Base-by-base conservation (phyloP, 176 grass and related monocot genomes). In the Aegilops tauschii region DNA sequence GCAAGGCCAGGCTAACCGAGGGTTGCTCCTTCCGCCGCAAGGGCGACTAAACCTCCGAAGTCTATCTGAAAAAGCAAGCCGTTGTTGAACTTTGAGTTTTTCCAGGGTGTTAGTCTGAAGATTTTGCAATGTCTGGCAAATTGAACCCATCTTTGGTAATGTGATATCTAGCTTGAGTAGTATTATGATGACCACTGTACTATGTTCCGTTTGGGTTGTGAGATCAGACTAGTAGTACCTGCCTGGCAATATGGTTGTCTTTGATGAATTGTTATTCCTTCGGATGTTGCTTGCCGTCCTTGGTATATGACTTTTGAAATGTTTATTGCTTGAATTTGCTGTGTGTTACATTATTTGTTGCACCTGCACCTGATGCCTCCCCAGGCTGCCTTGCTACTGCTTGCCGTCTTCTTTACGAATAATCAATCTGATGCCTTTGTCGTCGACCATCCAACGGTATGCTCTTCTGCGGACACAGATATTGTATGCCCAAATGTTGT, bases 11-110 rank as follows among this genome's bases (percentile, higher is more conserved):
- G 75, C 90, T 95, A 74, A 95, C 93, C 0, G 93, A 95, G 74
- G 93, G 93, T 12, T 95, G 93, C 86, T 95, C 93, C 61, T 95
- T 95, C 86, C 93, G 93, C n/a, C 88, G 90, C 79, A 95, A 95
- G 90, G 86, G 73, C 0, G 93, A 95, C 78, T 95, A 80, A 88
- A 45, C 52, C 17, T 20, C 45, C 17, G 12, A 31, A 13, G 64
- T 21, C 17, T 50, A 14, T 31, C 39, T 8, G n/a, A 75, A 39
- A 75, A 85, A 66, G 34, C 27, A 49, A 86, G 29, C 20, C 14
- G 3, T 10, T 77, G 32, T 61, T n/a, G 14, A 49, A 65, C 25
- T 45, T 70, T 40, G 39, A 77, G 67, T 32, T 36, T 14, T 28
- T 74, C 56, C 80, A 79, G 67, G 84, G 66, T 80, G 42, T 79